Conservation (phyloP, 805 yeast species). For the Wickerhamomyces bovis region DNA sequence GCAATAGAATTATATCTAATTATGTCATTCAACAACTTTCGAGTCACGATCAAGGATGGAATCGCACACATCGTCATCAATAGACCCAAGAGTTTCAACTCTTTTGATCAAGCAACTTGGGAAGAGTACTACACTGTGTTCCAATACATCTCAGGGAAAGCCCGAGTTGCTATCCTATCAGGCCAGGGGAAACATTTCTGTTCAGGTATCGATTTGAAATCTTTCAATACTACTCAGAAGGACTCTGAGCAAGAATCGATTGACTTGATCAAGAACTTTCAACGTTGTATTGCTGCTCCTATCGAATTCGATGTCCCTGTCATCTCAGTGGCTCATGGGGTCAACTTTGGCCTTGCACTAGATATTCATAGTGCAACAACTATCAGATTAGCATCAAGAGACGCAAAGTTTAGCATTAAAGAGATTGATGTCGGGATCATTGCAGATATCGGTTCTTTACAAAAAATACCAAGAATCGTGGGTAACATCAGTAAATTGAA, state of each 20-base stretch:
- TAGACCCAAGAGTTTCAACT: constrained; percentile 54
- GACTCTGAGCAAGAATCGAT: constrained; percentile 26
- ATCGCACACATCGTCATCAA: constrained; percentile 55
- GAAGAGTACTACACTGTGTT: constrained; percentile 47
- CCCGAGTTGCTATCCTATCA: constrained; percentile 51
- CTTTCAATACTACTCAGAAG: constrained; percentile 14
- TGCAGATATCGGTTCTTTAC: constrained; percentile 76
- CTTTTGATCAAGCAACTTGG: constrained; percentile 53
- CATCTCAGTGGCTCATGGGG: constrained; percentile 61
- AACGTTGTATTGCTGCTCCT: constrained; percentile 45
- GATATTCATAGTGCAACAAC: constrained; percentile 58
- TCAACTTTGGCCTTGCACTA: constrained; percentile 57
- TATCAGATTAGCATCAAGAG: constrained; percentile 50
- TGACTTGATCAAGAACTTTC: constrained; percentile 49
- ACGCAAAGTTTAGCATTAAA: constrained; percentile 50
- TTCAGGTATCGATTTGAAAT: constrained; percentile 58
- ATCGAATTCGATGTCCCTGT: constrained; percentile 50
- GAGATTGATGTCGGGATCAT: constrained; percentile 71
- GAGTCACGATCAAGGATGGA: constrained; percentile 13
- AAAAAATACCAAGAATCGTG: constrained; percentile 51
- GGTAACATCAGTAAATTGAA: constrained; percentile 51
- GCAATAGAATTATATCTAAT: not conserved
- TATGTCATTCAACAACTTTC: constrained; percentile 15
- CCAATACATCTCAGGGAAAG: constrained; percentile 34
- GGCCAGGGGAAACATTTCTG: constrained; percentile 52